A percentile compares a stretch with the other conserved stretches of the same genome.
These are phyloP conservation scores for Suillus subalutaceus DNA, from an alignment of 768 basidiomycete genomes.

Conservation along the genomic window DNA sequence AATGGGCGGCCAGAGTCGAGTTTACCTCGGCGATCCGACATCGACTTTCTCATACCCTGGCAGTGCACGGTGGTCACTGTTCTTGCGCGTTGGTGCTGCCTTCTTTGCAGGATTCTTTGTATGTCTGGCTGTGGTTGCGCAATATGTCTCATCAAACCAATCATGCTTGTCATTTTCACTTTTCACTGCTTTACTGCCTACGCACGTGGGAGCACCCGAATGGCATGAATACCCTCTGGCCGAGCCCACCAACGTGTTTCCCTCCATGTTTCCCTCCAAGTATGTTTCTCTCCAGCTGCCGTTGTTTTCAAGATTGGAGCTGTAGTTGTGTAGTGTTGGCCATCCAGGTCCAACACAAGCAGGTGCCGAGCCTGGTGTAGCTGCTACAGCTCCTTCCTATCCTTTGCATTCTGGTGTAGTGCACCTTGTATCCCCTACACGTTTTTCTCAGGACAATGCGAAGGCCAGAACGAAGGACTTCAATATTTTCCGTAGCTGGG, in stretches of 20 bases:
- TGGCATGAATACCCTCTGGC: slow-evolving; percentile 68
- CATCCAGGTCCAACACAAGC: slow-evolving; percentile 32
- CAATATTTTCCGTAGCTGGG: slow-evolving; percentile 73
- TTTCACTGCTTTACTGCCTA: slow-evolving; percentile 6
- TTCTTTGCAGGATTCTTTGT: slow-evolving; percentile 18
- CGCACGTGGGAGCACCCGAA: slow-evolving; percentile 63
- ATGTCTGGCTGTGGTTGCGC: slow-evolving; percentile 15
- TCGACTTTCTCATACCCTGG: background rate
- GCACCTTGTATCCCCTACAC: slow-evolving; percentile 45
- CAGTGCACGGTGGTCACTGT: background rate
- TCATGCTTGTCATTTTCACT: slow-evolving; percentile 2
- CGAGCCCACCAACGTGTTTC: slow-evolving; percentile 67
- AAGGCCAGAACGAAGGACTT: slow-evolving; percentile 44
- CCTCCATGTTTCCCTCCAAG: slow-evolving; percentile 68
- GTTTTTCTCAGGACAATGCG: slow-evolving; percentile 19
- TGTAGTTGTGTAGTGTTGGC: slow-evolving; percentile 26
- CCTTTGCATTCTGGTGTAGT: slow-evolving; percentile 68
- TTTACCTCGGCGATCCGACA: background rate
- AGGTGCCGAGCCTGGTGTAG: slow-evolving; percentile 25
- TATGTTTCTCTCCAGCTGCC: background rate
- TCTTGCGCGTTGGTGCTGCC: slow-evolving; percentile 12
- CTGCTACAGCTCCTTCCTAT: slow-evolving; percentile 72
- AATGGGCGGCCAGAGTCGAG: background rate
- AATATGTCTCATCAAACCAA: slow-evolving; percentile 8
- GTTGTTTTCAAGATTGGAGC: slow-evolving; percentile 3